Conservation (phyloP, 352 stramenopile species). For the Globisporangium paroecandrum region DNA sequence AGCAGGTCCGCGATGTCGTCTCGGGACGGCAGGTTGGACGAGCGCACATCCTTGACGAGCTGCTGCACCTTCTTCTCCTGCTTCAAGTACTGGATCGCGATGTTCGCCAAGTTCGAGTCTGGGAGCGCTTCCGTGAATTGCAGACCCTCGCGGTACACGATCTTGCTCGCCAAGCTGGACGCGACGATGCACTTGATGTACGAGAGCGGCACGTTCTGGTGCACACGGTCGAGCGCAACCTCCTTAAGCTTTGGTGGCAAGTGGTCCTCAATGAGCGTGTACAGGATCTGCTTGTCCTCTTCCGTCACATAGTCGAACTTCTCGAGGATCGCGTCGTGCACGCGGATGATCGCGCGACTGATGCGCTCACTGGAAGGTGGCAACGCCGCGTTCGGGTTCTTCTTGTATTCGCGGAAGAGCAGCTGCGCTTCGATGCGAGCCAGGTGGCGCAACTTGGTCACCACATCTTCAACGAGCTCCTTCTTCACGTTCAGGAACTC, state of each 20-base stretch:
- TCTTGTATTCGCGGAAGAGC: conserved; percentile 97
- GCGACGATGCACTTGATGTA: conserved; percentile 97
- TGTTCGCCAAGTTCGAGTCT: conserved; percentile 85
- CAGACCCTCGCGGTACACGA: conserved; percentile 97
- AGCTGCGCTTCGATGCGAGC: conserved; percentile 95
- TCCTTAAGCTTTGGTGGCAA: conserved; percentile 93
- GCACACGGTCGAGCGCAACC: conserved; percentile 91
- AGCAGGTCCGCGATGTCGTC: conserved; percentile 75
- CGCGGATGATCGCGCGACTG: conserved; percentile 93
- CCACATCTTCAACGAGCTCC: conserved; percentile 91
- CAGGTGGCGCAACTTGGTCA: conserved; percentile 92
- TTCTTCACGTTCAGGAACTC: conserved; percentile 97
- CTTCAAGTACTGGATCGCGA: conserved; percentile 94
- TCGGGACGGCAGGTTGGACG: conserved; percentile 48
- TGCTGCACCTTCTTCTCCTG: conserved; percentile 92
- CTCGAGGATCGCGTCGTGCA: conserved; percentile 92
- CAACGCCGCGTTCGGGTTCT: conserved; percentile 75
- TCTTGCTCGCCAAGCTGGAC: conserved; percentile 94
- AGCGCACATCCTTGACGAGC: conserved; percentile 70
- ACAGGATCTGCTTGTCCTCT: conserved; percentile 74
- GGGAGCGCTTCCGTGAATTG: conserved; percentile 95
- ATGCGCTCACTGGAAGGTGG: conserved; percentile 94
- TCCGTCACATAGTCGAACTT: conserved; percentile 91
- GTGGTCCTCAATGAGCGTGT: conserved; percentile 89
- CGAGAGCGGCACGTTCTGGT: conserved; percentile 89